A percentile compares a stretch with the other conserved stretches of the same genome.
Evolutionary conservation across 1,284 basidiomycete species (phyloP).

Genomic region (Trametes sp.): DNA sequence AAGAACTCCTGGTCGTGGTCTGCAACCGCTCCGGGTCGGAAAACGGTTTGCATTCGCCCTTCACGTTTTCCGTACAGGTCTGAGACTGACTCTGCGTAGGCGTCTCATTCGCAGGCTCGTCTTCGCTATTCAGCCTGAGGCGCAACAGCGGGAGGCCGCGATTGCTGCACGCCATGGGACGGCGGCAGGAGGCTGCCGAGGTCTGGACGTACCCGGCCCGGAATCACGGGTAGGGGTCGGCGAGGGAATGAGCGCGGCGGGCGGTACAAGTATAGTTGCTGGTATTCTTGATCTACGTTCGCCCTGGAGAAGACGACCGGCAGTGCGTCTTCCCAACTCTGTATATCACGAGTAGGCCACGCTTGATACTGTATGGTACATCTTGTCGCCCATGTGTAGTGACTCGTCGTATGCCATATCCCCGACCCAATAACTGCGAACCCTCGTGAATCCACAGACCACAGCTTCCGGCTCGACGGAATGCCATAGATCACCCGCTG

Average conservation of each 20-base stretch:
- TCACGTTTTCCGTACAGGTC: neutral
- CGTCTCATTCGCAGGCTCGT: constrained; percentile 48
- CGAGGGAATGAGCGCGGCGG: neutral
- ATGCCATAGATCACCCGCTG: neutral
- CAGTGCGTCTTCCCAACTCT: too few relatives aligned
- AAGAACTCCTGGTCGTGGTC: constrained; percentile 48
- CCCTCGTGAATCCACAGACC: too few relatives aligned
- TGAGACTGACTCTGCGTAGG: constrained; percentile 33
- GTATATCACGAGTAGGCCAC: too few relatives aligned
- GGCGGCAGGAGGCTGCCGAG: constrained; percentile 40
- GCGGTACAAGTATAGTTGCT: neutral
- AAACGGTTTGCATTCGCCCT: constrained; percentile 42
- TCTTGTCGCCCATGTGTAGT: too few relatives aligned
- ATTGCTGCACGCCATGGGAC: constrained; percentile 40
- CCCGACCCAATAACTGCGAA: too few relatives aligned
- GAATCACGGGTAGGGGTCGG: neutral
- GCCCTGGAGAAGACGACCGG: neutral
- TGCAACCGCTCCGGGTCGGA: constrained; percentile 52
- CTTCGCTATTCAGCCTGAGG: constrained; percentile 42
- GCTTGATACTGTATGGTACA: too few relatives aligned
- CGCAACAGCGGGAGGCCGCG: constrained; percentile 37
- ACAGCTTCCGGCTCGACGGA: too few relatives aligned
- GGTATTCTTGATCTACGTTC: neutral
- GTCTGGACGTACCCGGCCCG: constrained; percentile 42
- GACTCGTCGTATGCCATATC: too few relatives aligned